Conservation (phyloP, 495 filamentous ascomycete species). For the Trypethelium eluteriae region DNA sequence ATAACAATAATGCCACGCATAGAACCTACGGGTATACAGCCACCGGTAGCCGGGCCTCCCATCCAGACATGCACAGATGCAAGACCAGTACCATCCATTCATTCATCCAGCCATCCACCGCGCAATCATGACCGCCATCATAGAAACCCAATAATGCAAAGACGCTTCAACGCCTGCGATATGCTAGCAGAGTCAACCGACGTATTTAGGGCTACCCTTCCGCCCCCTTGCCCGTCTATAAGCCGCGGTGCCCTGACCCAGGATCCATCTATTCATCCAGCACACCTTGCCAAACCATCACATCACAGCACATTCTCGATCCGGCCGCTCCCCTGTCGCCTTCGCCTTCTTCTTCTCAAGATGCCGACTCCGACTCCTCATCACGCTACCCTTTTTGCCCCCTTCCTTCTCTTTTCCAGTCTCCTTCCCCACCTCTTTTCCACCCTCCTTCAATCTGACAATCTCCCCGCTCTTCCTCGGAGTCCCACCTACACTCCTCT, state of each 20-base stretch:
- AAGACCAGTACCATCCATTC: background rate
- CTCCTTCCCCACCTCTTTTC: too few relatives aligned
- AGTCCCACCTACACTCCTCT: conserved; percentile 9
- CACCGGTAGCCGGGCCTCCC: background rate
- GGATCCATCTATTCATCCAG: background rate
- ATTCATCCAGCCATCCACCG: background rate
- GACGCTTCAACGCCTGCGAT: background rate
- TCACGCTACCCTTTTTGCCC: conserved; percentile 39
- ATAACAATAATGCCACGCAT: background rate
- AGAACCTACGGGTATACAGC: conserved; percentile 6
- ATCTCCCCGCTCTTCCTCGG: too few relatives aligned
- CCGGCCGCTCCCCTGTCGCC: conserved; percentile 42
- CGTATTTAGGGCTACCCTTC: background rate
- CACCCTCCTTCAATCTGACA: too few relatives aligned
- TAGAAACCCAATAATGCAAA: background rate
- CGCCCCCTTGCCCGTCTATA: background rate
- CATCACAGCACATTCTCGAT: conserved; percentile 65
- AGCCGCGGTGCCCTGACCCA: too few relatives aligned
- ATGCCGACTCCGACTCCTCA: conserved; percentile 36
- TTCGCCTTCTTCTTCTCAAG: conserved; percentile 37
- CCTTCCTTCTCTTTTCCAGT: conserved; percentile 33
- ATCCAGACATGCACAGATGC: background rate
- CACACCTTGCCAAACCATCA: conserved; percentile 26
- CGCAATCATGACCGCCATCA: background rate
- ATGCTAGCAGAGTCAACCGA: background rate